phyloP scores from a whole-genome alignment of 1,139 yeast genomes.

The Yamadazyma atmosphaerica region DNA sequence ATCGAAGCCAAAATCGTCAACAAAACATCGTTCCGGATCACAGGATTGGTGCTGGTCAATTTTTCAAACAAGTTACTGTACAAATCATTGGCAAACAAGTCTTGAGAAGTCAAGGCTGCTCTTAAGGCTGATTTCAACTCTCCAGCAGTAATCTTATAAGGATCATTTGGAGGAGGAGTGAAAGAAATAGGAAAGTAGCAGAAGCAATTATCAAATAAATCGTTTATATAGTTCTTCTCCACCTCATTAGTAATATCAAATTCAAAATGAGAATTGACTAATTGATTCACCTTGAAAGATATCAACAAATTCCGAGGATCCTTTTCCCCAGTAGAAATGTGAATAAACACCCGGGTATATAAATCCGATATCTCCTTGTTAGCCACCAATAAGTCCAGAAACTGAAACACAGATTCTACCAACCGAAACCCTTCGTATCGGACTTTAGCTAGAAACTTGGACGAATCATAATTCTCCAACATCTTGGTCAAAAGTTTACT shows the following conservation, averaged over 20 bases:
- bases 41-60: conserved; percentile 76
- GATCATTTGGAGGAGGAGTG: conserved; percentile 89
- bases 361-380: conserved; percentile 26
- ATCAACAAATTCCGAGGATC: conserved; percentile 84
- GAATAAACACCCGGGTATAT: conserved; percentile 58
- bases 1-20: conserved; percentile 61
- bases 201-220: conserved; percentile 82
- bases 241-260: conserved; percentile 40
- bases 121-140: conserved; percentile 65
- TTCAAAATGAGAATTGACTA: conserved; percentile 47
- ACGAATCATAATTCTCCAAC: conserved; percentile 54
- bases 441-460: conserved; percentile 62
- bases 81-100: conserved; percentile 68
- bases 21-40: conserved; percentile 75
- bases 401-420: conserved; percentile 31
- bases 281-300: conserved; percentile 61
- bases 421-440: conserved; percentile 47
- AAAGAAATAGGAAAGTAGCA: conserved; percentile 97
- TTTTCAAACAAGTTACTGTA: conserved; percentile 82
- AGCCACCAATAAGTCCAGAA: conserved; percentile 41
- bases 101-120: conserved; percentile 62
- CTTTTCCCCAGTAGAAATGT: conserved; percentile 82
- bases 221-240: conserved; percentile 38
- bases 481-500: conserved; percentile 43
- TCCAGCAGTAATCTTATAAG: conserved; percentile 75